Conservation (phyloP, 2,329 filamentous ascomycete species). For the Aspergillus ochraceoroseus region DNA sequence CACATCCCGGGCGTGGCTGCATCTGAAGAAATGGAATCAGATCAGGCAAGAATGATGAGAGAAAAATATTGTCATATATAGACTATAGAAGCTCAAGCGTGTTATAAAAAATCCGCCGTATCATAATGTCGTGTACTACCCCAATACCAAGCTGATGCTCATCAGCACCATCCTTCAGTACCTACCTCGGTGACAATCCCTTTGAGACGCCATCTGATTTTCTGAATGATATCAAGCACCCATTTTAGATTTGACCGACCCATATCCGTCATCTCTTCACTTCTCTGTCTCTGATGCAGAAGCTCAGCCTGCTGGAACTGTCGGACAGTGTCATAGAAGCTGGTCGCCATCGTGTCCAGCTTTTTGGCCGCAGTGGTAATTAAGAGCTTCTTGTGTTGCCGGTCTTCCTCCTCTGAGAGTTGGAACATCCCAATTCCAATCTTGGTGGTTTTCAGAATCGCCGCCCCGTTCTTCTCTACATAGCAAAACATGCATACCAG, state of each 20-base stretch:
- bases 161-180: no score
- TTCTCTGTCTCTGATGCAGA: neutral
- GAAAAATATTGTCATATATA: no score
- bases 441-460: neutral
- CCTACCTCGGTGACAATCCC: no score
- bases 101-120: no score
- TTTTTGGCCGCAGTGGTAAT: neutral
- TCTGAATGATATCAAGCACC: neutral
- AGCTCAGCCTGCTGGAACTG: conserved; percentile 3
- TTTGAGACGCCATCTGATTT: no score
- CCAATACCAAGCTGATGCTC: no score
- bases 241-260: conserved; percentile 4
- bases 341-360: neutral
- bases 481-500: conserved; percentile 1
- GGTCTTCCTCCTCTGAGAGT: conserved; percentile 2
- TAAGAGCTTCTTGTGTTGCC: neutral
- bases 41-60: no score
- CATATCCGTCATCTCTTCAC: neutral
- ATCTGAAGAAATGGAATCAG: no score
- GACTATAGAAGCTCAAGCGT: no score
- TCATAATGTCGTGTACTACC: no score
- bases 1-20: no score
- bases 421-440: neutral
- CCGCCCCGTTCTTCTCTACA: conserved; percentile 1
- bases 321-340: neutral